These are phyloP conservation scores for Alternaria consortialis DNA, from an alignment of 2,329 filamentous ascomycete genomes.

Conservation along the genomic window DNA sequence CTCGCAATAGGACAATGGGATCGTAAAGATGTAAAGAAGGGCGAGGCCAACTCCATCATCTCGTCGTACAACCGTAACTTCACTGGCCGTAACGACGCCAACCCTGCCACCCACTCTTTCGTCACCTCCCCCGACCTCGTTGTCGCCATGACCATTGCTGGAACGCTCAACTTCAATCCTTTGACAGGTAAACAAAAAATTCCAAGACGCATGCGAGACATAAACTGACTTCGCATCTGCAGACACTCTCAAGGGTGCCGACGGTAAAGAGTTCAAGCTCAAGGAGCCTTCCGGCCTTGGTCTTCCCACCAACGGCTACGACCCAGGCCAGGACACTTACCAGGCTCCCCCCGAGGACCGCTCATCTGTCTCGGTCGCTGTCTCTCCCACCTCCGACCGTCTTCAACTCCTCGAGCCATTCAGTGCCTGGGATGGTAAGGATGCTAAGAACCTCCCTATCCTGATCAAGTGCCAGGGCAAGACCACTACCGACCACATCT, in stretches of 20 bases:
- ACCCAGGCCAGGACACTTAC: constrained; percentile 92
- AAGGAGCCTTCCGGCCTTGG: constrained; percentile 80
- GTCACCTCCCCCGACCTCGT: constrained; percentile 91
- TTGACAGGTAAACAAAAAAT: constrained; percentile 65
- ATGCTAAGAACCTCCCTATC: constrained; percentile 60
- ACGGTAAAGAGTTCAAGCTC: constrained; percentile 95
- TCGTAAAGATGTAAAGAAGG: constrained; percentile 91
- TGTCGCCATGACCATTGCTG: constrained; percentile 84
- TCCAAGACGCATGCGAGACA: too few species aligned
- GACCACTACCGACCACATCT: constrained; percentile 97
- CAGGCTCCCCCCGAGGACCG: constrained; percentile 91
- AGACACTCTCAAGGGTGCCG: constrained; percentile 78
- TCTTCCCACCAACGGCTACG: constrained; percentile 83
- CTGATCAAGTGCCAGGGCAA: constrained; percentile 75
- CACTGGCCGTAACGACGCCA: constrained; percentile 95
- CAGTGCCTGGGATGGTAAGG: constrained; percentile 89
- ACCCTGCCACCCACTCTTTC: constrained; percentile 93
- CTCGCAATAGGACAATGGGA: constrained; percentile 72
- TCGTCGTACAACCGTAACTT: constrained; percentile 99
- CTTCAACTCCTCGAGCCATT: constrained; percentile 92
- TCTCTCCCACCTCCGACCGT: constrained; percentile 90
- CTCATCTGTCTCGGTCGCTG: constrained; percentile 74
- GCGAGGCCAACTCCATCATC: constrained; percentile 93
- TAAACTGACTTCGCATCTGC: too few species aligned
- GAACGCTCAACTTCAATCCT: constrained; percentile 91